These are phyloP conservation scores for Phascolomyces articulosus DNA, from an alignment of 371 early-diverging fungal genomes.

Conservation along the genomic window DNA sequence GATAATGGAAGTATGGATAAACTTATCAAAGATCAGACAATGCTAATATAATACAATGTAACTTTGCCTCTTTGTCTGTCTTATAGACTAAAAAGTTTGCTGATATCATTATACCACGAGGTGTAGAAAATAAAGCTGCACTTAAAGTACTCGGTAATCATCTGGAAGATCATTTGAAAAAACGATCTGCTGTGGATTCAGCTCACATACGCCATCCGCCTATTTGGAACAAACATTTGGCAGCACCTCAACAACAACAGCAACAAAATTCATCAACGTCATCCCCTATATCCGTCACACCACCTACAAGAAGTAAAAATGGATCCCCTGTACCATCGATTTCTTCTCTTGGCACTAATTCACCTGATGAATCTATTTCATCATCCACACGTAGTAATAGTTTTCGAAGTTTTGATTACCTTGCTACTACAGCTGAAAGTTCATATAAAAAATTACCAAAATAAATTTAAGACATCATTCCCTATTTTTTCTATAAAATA, in stretches of 20 bases:
- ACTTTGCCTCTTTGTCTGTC: background rate
- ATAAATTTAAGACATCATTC: constrained; percentile 13
- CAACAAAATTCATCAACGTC: too few species aligned
- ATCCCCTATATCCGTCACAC: too few species aligned
- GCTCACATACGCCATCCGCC: background rate
- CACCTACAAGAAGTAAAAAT: background rate
- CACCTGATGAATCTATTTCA: background rate
- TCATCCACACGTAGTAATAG: constrained; percentile 2
- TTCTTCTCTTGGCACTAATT: background rate
- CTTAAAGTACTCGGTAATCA: constrained; percentile 73
- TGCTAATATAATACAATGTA: background rate
- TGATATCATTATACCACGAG: constrained; percentile 88
- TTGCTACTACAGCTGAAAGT: constrained; percentile 33
- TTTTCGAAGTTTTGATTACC: constrained; percentile 19
- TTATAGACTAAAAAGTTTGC: constrained; percentile 78
- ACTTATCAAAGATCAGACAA: too few species aligned
- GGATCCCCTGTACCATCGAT: too few species aligned
- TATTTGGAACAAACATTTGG: background rate
- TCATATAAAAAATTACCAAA: constrained; percentile 44
- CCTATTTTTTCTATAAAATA: too few species aligned
- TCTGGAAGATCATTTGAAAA: constrained; percentile 55
- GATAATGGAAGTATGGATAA: too few species aligned
- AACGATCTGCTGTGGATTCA: background rate
- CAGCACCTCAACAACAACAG: background rate
- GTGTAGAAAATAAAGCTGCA: constrained; percentile 75